Conservation (phyloP, 257 asterid genomes). For the Lithospermum erythrorhizon region DNA sequence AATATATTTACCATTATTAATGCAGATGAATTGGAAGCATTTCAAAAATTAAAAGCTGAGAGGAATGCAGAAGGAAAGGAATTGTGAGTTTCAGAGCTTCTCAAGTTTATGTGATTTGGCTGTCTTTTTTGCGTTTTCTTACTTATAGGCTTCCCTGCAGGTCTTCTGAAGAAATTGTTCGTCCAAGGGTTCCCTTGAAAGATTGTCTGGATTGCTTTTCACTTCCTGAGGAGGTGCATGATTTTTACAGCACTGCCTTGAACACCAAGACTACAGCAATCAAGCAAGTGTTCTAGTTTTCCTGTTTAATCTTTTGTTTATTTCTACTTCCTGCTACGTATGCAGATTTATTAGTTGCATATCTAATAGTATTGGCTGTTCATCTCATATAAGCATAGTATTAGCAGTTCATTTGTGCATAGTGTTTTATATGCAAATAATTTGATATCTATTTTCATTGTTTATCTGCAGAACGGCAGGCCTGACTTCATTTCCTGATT, state of each 20-base stretch:
- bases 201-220: conserved; percentile 82
- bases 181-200: conserved; percentile 81
- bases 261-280: conserved; percentile 73
- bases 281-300: conserved; percentile 41
- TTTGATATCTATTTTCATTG: neutral
- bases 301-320: neutral
- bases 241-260: conserved; percentile 77
- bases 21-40: conserved; percentile 70
- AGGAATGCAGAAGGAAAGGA: conserved; percentile 64
- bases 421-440: neutral
- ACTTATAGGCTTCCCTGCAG: conserved; percentile 29
- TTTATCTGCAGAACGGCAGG: conserved; percentile 69
- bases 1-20: neutral
- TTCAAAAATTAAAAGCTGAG: conserved; percentile 57
- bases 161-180: conserved; percentile 67
- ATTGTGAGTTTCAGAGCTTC: conserved; percentile 42
- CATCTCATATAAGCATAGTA: neutral
- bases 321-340: neutral
- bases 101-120: neutral
- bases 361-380: neutral
- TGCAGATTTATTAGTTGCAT: neutral
- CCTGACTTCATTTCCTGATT: conserved; percentile 89
- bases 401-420: no score
- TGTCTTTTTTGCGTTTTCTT: conserved; percentile 13
- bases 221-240: conserved; percentile 83